These are phyloP conservation scores for Piper betle DNA, from an alignment of 164 flowering plant species.

Conservation along the genomic window DNA sequence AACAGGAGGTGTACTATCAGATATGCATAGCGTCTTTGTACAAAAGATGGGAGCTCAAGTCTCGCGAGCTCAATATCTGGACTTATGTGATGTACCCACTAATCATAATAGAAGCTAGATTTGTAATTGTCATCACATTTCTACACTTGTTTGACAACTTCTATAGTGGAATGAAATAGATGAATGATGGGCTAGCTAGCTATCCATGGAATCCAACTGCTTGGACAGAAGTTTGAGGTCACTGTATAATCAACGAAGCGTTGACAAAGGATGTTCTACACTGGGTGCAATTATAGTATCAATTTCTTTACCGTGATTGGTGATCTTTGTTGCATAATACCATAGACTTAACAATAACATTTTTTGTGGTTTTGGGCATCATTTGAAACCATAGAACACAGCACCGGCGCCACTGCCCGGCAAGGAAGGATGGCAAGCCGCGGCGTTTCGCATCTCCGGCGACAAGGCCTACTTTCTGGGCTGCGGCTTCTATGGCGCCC, in stretches of 20 bases:
- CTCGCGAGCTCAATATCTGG: background rate
- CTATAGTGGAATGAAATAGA: background rate
- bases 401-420: constrained; percentile 96
- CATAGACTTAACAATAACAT: background rate
- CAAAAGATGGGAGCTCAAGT: background rate
- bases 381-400: constrained; percentile 42
- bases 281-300: background rate
- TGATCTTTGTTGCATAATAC: background rate
- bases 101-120: too few species aligned
- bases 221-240: background rate
- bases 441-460: constrained; percentile 82
- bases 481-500: constrained; percentile 87
- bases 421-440: constrained; percentile 93
- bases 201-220: background rate
- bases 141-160: background rate
- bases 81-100: too few species aligned
- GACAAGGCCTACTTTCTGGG: constrained; percentile 86
- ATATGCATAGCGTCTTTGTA: background rate
- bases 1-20: background rate
- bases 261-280: background rate
- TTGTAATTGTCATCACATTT: too few species aligned
- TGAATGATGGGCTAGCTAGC: background rate
- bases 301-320: background rate
- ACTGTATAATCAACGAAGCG: background rate
- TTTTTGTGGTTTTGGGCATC: too few species aligned